phyloP scores from a whole-genome alignment of 179 eudicot species.

The Silene noctiflora region DNA sequence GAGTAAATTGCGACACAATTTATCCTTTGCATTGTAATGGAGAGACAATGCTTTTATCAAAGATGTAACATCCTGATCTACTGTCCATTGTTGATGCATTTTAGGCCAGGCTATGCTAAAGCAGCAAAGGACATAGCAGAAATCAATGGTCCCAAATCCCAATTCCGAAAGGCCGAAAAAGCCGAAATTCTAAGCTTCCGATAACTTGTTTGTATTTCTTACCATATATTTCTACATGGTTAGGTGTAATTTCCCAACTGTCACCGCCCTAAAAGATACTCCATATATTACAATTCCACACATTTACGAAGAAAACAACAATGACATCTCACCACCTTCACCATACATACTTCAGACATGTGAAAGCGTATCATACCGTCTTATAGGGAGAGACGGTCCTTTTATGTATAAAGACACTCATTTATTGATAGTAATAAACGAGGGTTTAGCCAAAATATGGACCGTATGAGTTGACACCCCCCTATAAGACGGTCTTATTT shows the following conservation, averaged over 20 bases:
- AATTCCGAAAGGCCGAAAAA: background rate
- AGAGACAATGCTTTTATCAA: background rate
- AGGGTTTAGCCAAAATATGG: too few relatives aligned
- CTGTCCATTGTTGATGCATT: background rate
- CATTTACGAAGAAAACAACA: conserved; percentile 1
- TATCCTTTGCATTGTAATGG: too few relatives aligned
- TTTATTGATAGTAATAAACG: too few relatives aligned
- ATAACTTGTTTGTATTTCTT: background rate
- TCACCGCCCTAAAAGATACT: conserved; percentile 1
- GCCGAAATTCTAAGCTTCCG: background rate
- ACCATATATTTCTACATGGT: background rate
- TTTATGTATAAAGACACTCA: too few relatives aligned
- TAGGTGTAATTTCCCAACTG: conserved; percentile 1
- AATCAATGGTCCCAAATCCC: background rate
- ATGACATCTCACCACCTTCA: conserved; percentile 1
- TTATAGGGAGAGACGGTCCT: too few relatives aligned
- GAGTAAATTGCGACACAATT: too few relatives aligned
- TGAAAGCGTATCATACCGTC: background rate
- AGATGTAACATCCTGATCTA: background rate
- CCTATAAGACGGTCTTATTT: too few relatives aligned
- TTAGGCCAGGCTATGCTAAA: background rate
- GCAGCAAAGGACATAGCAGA: background rate
- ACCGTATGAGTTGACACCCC: too few relatives aligned
- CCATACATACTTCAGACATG: background rate
- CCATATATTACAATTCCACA: background rate